phyloP scores from a whole-genome alignment of 805 yeast genomes.

The Schizosaccharomyces cryophilus region DNA sequence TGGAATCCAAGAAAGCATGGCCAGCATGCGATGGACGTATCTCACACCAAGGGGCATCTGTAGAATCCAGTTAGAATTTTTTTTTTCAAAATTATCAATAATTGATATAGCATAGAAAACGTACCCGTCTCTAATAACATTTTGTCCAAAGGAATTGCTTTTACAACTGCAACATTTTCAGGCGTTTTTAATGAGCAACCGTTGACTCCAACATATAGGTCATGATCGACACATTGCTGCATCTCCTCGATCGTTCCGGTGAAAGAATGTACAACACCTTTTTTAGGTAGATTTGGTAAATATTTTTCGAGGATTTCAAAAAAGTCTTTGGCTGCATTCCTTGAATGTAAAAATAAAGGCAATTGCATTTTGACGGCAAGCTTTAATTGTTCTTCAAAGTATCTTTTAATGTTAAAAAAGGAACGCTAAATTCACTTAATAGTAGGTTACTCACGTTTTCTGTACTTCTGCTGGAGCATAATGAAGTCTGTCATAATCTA shows the following conservation, averaged over 20 bases:
- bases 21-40: slow-evolving; percentile 63
- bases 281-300: slow-evolving; percentile 21
- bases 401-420: slow-evolving; percentile 10
- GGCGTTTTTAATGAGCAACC: slow-evolving; percentile 76
- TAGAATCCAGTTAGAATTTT: not conserved
- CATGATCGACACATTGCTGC: slow-evolving; percentile 27
- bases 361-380: slow-evolving; percentile 27
- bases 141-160: slow-evolving; percentile 39
- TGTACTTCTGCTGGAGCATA: slow-evolving; percentile 51
- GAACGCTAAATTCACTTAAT: not conserved
- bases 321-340: slow-evolving; percentile 68
- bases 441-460: slow-evolving; percentile 10
- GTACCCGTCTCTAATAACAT: slow-evolving; percentile 37
- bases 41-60: slow-evolving; percentile 96
- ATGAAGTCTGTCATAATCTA: slow-evolving; percentile 77
- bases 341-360: slow-evolving; percentile 77
- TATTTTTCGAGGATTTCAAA: slow-evolving; percentile 37
- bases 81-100: not conserved
- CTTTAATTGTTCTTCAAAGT: slow-evolving; percentile 53
- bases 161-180: slow-evolving; percentile 45
- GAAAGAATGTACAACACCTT: slow-evolving; percentile 86
- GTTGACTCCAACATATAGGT: slow-evolving; percentile 57
- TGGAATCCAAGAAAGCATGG: slow-evolving; percentile 21
- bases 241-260: slow-evolving; percentile 60
- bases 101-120: not conserved